These are phyloP conservation scores for Zanthoxylum bungeanum DNA, from an alignment of 345 rosid genomes.

Conservation along the genomic window DNA sequence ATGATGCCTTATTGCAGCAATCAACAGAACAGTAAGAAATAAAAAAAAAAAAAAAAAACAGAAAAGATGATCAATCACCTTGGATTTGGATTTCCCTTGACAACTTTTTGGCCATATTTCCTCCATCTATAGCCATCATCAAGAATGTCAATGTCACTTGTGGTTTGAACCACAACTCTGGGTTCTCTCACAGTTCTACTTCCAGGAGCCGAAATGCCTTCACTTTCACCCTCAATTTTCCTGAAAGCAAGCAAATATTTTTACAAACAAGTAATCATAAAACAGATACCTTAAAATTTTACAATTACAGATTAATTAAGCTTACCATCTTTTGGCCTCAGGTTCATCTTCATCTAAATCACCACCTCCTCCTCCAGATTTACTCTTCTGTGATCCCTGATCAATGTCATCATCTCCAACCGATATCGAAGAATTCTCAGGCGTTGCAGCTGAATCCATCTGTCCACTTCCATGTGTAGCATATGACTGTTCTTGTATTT, in stretches of 20 bases:
- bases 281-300: neutral
- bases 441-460: slow-evolving; percentile 56
- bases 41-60: neutral
- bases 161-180: slow-evolving; percentile 90
- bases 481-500: slow-evolving; percentile 48
- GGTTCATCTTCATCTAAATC: slow-evolving; percentile 80
- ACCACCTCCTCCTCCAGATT: slow-evolving; percentile 35
- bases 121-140: slow-evolving; percentile 98
- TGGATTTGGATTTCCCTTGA: slow-evolving; percentile 94
- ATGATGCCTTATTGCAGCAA: too few species aligned
- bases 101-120: slow-evolving; percentile 96
- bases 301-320: neutral
- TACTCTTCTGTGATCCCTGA: slow-evolving; percentile 54
- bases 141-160: slow-evolving; percentile 87
- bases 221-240: slow-evolving; percentile 72
- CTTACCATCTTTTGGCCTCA: slow-evolving; percentile 81
- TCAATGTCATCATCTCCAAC: slow-evolving; percentile 66
- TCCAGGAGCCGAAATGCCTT: slow-evolving; percentile 72
- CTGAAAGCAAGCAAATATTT: slow-evolving; percentile 32
- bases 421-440: slow-evolving; percentile 72
- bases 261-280: neutral
- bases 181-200: slow-evolving; percentile 84
- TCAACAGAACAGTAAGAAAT: too few species aligned
- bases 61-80: slow-evolving; percentile 36
- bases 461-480: slow-evolving; percentile 38